Evolutionary conservation across 2,329 filamentous ascomycete genomes (phyloP), one percentile per base, ranked within the genome.

Genomic region (Myriosclerotinia duriaeana): DNA sequence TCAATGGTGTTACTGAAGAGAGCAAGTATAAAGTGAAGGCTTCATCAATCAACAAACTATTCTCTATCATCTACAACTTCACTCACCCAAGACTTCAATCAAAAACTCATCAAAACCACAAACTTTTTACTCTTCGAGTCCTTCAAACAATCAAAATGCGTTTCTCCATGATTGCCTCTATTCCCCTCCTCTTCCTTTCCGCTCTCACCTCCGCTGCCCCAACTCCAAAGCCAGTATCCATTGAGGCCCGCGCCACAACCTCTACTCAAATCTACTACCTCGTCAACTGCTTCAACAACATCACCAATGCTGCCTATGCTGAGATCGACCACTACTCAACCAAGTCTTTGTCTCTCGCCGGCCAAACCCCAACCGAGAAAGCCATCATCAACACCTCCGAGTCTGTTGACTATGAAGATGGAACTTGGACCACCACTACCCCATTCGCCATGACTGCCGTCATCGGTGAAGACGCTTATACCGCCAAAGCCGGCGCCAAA

Each of bases 271-370:
- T 64, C 36, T 66, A 55, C n/a, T 66, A 66, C 38, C 65, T 66
- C 34, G 56, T 55, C 40, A 66, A 66, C 58, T 66, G 64, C 50
- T 62, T 66, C 55, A 53, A 62, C 64, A 54, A 66, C 46, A 48
- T 38, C 20, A 62, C 38, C 26, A 20, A 22, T 22, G 26, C 38
- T 26, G 46, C 56, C 15, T 63, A 66, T 36, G 64, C 64, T 22
- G 64, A 62, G 50, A 38, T 48, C 1, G 54, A 62, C 64, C 62
- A 66, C 22, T 66, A 62, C 50, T 30, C 46, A 26, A n/a, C 15
- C 17, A 53, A 53, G 48, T 20, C 56, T 38, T 54, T 38, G 48
- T 62, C 56, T 53, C 26, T 30, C 2, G 30, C 22, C n/a, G 56
- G 56, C 36, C 55, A 62, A 12, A 54, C 22, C 14, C 64, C 64